phyloP scores from a whole-genome alignment of 2,329 filamentous ascomycete genomes.

The Trichoderma sp. region DNA sequence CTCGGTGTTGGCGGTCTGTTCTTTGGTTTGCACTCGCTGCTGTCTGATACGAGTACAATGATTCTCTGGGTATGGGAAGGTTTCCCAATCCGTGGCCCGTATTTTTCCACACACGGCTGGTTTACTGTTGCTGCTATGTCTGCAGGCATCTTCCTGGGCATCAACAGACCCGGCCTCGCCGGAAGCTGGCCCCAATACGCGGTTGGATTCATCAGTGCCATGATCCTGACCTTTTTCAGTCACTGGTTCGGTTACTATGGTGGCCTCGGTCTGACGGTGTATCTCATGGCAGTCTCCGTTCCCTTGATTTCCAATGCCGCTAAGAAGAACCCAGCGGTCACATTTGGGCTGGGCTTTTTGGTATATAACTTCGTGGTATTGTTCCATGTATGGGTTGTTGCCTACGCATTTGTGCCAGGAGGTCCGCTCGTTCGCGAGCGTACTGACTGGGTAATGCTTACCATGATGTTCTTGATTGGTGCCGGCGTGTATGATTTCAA shows the following conservation, averaged over 20 bases:
- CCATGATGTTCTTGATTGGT: conserved; percentile 81
- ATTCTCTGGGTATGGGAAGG: conserved; percentile 98
- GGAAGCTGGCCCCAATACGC: conserved; percentile 80
- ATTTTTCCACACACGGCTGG: conserved; percentile 86
- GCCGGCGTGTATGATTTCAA: conserved; percentile 78
- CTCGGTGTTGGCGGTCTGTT: conserved; percentile 80
- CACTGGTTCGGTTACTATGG: conserved; percentile 93
- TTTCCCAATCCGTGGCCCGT: conserved; percentile 84
- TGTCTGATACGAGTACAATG: conserved; percentile 98
- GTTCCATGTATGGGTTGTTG: conserved; percentile 99
- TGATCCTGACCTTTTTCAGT: conserved; percentile 71
- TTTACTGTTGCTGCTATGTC: conserved; percentile 88
- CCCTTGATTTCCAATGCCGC: conserved; percentile 75
- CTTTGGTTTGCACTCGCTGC: conserved; percentile 86
- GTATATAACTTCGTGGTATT: conserved; percentile 92
- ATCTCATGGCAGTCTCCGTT: conserved; percentile 78
- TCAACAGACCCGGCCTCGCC: conserved; percentile 69
- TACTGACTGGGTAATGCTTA: conserved; percentile 93
- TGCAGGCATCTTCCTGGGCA: conserved; percentile 72
- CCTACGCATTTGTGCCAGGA: conserved; percentile 95
- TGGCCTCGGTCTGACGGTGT: conserved; percentile 71
- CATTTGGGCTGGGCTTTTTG: conserved; percentile 87
- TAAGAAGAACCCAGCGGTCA: conserved; percentile 72
- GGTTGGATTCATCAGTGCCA: conserved; percentile 75
- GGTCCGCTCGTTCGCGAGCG: conserved; percentile 89